Evolutionary conservation across 148 eudicot genomes (phyloP).

Genomic region (Arbutus unedo): DNA sequence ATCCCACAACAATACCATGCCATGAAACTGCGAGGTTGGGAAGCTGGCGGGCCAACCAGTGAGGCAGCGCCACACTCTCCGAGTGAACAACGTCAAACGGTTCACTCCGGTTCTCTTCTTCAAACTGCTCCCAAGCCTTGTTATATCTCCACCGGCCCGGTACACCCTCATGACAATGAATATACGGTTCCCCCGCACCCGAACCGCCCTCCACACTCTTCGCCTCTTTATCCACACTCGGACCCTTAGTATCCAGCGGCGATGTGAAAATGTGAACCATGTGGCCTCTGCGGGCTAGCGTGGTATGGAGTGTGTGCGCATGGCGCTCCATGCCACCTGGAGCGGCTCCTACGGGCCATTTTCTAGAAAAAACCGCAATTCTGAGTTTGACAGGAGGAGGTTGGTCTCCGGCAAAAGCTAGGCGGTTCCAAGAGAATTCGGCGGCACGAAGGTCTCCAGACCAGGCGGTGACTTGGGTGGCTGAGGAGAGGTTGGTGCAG

Average conservation of each 20-base stretch:
- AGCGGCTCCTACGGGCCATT: slow-evolving; percentile 60
- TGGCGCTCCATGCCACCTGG: slow-evolving; percentile 98
- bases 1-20: slow-evolving; percentile 43
- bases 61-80: slow-evolving; percentile 81
- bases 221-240: not conserved
- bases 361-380: slow-evolving; percentile 69
- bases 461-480: slow-evolving; percentile 29
- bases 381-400: slow-evolving; percentile 37
- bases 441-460: slow-evolving; percentile 63
- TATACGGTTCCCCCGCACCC: slow-evolving; percentile 28
- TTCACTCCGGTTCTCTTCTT: slow-evolving; percentile 49
- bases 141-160: slow-evolving; percentile 71
- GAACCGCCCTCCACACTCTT: not conserved
- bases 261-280: slow-evolving; percentile 73
- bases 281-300: slow-evolving; percentile 64
- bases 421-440: slow-evolving; percentile 71
- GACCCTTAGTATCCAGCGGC: slow-evolving; percentile 25
- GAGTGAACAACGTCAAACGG: slow-evolving; percentile 76
- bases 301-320: slow-evolving; percentile 64
- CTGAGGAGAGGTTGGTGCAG: slow-evolving; percentile 24
- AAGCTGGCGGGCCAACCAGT: slow-evolving; percentile 44
- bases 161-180: slow-evolving; percentile 63
- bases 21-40: slow-evolving; percentile 76
- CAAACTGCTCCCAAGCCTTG: slow-evolving; percentile 77
- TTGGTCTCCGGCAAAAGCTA: slow-evolving; percentile 19